phyloP scores from a whole-genome alignment of 139 green algal species.

The Mychonastes homosphaera region DNA sequence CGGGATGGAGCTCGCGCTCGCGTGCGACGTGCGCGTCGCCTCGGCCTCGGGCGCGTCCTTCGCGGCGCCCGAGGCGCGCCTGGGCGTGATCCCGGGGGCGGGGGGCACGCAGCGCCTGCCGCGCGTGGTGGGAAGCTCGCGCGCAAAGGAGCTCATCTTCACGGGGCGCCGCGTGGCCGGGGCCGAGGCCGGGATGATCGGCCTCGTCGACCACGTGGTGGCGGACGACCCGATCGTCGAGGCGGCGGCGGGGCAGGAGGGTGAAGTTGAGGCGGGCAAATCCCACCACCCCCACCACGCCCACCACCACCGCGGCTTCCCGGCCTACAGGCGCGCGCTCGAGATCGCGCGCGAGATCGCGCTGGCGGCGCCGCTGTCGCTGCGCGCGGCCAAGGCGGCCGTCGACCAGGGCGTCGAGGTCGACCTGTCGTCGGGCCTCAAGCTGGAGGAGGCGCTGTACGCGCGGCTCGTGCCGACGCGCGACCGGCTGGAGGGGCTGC shows the following conservation, averaged over 20 bases:
- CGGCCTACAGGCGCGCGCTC: background rate
- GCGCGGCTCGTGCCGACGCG: conserved; percentile 53
- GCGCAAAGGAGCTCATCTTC: conserved; percentile 75
- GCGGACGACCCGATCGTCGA: conserved; percentile 19
- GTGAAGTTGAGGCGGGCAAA: no score
- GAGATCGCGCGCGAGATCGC: conserved; percentile 21
- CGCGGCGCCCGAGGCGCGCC: conserved; percentile 24
- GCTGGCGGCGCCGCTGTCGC: conserved; percentile 48
- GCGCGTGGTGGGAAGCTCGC: conserved; percentile 47
- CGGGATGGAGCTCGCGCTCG: conserved; percentile 73
- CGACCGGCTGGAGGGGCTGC: conserved; percentile 68
- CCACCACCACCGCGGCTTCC: background rate
- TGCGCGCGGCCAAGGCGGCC: conserved; percentile 66
- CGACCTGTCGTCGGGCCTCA: conserved; percentile 46
- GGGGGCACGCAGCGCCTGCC: conserved; percentile 75
- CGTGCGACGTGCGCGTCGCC: conserved; percentile 65
- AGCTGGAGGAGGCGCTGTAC: conserved; percentile 63
- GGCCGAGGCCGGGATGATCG: conserved; percentile 37
- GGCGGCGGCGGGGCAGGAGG: no score
- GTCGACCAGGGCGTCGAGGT: conserved; percentile 51
- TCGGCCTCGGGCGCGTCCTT: conserved; percentile 1
- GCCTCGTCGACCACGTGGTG: conserved; percentile 44
- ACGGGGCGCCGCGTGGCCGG: conserved; percentile 40
- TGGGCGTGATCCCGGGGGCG: conserved; percentile 78
- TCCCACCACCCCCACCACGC: no score